These are phyloP conservation scores for Wickerhamomyces canadensis DNA, from an alignment of 805 yeast species.

Conservation along the genomic window DNA sequence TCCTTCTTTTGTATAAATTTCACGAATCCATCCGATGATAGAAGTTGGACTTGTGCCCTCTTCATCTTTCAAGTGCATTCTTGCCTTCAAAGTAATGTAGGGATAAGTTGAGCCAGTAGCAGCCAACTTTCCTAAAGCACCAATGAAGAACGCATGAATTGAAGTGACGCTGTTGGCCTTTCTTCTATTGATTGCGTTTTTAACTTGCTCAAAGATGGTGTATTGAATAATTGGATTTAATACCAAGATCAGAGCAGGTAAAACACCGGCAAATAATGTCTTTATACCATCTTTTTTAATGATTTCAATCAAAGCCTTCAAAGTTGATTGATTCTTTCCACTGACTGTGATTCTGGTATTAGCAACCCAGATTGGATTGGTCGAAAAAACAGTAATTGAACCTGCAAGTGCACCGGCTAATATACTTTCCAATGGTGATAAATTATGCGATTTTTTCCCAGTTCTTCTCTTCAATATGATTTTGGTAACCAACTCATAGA, in stretches of 20 bases:
- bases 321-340: conserved; percentile 33
- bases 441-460: conserved; percentile 12
- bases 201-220: conserved; percentile 83
- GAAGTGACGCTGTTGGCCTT: conserved; percentile 52
- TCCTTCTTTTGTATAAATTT: conserved; percentile 68
- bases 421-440: conserved; percentile 22
- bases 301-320: conserved; percentile 56
- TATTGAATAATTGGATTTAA: conserved; percentile 88
- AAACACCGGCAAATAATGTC: conserved; percentile 76
- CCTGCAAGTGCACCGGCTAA: conserved; percentile 71
- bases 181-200: conserved; percentile 53
- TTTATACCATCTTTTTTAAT: conserved; percentile 63
- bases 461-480: conserved; percentile 31
- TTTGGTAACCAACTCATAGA: conserved; percentile 68
- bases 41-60: conserved; percentile 25
- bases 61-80: conserved; percentile 68
- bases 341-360: conserved; percentile 81
- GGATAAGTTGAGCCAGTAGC: conserved; percentile 93
- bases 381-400: conserved; percentile 68
- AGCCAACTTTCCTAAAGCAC: conserved; percentile 83
- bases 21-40: conserved; percentile 45
- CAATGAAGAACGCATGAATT: conserved; percentile 74
- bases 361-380: conserved; percentile 94
- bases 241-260: conserved; percentile 84
- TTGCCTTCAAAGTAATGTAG: conserved; percentile 80